Evolutionary conservation across 2,329 filamentous ascomycete genomes (phyloP).

Genomic region (Zymoseptoria passerinii): DNA sequence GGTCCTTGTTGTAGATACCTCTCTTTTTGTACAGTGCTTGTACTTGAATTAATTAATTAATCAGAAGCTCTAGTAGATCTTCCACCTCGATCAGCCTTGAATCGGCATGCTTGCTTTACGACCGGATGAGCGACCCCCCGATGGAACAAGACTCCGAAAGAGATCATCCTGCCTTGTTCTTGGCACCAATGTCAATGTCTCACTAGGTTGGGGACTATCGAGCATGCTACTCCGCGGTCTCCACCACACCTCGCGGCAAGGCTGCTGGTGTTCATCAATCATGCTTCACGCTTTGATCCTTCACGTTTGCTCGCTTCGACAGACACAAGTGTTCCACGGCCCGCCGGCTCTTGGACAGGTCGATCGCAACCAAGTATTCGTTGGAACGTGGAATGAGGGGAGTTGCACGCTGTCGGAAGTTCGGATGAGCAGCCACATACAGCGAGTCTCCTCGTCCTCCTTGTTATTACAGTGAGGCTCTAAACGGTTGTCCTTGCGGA

Average conservation of each 20-base stretch:
- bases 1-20: neutral
- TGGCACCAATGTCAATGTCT: neutral
- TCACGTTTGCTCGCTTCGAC: neutral
- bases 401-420: neutral
- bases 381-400: neutral
- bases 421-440: too few species aligned
- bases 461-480: too few species aligned
- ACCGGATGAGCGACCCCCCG: neutral
- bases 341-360: neutral
- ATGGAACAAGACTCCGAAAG: too few species aligned
- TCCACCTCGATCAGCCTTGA: neutral
- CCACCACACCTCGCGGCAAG: neutral
- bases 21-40: neutral
- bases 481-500: too few species aligned
- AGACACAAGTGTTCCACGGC: neutral
- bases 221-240: neutral
- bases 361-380: neutral
- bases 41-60: neutral
- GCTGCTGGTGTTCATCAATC: neutral
- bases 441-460: too few species aligned
- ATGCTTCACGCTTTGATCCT: neutral
- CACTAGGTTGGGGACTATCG: neutral
- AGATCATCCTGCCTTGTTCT: neutral
- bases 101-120: neutral
- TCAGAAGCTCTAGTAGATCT: neutral